Evolutionary conservation across 169 alveolate genomes (phyloP), one percentile per base, ranked within the genome.

Genomic region (Cyclospora cayetanensis): DNA sequence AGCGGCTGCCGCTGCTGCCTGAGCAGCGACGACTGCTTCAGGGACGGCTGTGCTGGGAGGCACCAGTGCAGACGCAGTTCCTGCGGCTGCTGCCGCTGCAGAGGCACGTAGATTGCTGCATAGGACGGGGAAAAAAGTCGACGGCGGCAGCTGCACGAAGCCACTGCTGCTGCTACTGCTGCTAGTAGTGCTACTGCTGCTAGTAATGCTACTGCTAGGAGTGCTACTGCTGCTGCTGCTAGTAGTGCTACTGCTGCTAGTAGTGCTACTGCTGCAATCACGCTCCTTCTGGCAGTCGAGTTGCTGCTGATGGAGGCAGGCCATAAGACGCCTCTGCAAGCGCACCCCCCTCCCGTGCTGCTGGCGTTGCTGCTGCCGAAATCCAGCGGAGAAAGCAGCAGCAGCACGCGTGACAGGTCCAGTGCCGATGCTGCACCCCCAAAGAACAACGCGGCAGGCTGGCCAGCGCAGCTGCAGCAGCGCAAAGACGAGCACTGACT

Each of bases 381-480:
- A 60, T 5, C 35, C 31, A 12, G 72, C 72, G n/a, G 34, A 7
- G n/a, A 60, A 60, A 15, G 72, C 72, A 15, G 72, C 72, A 22
- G 96, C 95, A 25, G 84, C 77, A 27, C 96, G 96, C n/a, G 96
- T 94, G n/a, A 91, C 86, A 15, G 96, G 96, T 4, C 96, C 96
- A 25, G 96, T 90, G 50, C 96, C 96, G 37, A 94, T 94, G 27
- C 96, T 93, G 70, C 93, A 85, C 12, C 96, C 96, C 95, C 96
- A 94, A 42, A 94, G 68, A 31, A 94, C 63, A 31, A 94, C 76
- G 31, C 91, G 90, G 50, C 90, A 93, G 15, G 86, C 76, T n/a
- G 96, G 96, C 95, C 95, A 94, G 43, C 60, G 70, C 63, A 94
- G 83, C 53, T 74, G 89, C 60, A 77, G 79, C 31, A 91, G 76